A percentile compares a stretch with the other conserved stretches of the same genome.
These are phyloP conservation scores for Fusarium redolens DNA, from an alignment of 2,329 filamentous ascomycete species.

Conservation along the genomic window DNA sequence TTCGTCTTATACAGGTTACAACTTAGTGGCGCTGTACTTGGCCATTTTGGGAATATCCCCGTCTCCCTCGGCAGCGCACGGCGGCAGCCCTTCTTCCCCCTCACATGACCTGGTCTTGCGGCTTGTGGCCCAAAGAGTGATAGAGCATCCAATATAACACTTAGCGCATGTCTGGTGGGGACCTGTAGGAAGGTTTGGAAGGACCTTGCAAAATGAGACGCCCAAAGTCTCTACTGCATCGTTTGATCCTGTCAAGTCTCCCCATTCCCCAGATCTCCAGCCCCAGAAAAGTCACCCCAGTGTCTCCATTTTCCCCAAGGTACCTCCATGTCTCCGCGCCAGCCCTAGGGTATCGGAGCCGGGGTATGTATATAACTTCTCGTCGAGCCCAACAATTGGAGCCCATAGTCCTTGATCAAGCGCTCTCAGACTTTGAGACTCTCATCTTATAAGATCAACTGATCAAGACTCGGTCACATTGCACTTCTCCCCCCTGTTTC, in stretches of 20 bases:
- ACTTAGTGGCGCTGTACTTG: background rate
- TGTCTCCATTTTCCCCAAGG: background rate
- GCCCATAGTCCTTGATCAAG: background rate
- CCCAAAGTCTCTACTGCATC: background rate
- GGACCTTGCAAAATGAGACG: background rate
- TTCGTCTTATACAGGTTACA: background rate
- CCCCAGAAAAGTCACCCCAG: background rate
- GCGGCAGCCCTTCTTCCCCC: background rate
- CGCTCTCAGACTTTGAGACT: background rate
- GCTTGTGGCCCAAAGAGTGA: background rate
- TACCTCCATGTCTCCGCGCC: background rate
- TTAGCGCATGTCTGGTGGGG: background rate
- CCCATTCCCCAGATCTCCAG: background rate
- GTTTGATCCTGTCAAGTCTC: background rate
- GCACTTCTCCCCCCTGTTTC: background rate
- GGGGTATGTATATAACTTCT: background rate
- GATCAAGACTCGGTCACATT: background rate
- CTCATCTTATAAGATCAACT: background rate
- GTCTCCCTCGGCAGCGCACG: background rate
- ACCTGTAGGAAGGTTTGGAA: background rate
- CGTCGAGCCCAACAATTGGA: background rate
- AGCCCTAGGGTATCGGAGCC: accelerated
- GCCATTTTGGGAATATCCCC: background rate
- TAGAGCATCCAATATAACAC: background rate
- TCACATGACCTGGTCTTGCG: background rate